Percentiles rank a stretch among this genome's conserved stretches.
Conservation (phyloP, 2,329 filamentous ascomycete genomes). For the Coniochaeta ligniaria region DNA sequence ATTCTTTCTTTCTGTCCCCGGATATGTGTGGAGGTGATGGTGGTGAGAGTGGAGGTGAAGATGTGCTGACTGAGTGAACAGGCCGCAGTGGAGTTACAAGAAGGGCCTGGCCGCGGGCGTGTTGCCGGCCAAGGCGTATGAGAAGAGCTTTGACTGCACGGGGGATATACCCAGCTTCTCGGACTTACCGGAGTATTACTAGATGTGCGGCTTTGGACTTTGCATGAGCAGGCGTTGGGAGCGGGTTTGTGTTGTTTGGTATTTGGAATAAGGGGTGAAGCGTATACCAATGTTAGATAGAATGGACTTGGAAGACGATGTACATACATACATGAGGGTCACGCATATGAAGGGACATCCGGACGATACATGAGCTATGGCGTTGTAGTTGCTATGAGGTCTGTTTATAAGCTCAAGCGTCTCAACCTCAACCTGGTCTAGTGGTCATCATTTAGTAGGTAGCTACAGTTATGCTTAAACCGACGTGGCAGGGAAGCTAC, state of each 20-base stretch:
- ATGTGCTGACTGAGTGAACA: constrained; percentile 3
- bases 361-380: not conserved
- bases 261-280: not conserved
- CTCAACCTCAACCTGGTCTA: not conserved
- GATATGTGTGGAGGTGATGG: not conserved
- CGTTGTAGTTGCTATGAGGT: not conserved
- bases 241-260: not conserved
- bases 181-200: constrained; percentile 45
- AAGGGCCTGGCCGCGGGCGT: constrained; percentile 70
- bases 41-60: not conserved
- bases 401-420: too few species aligned
- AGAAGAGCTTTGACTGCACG: constrained; percentile 63
- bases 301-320: not conserved
- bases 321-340: not conserved
- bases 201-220: not conserved
- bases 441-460: not conserved
- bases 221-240: not conserved
- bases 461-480: not conserved
- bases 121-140: constrained; percentile 68
- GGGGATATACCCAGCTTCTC: constrained; percentile 45
- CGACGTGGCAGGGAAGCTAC: not conserved
- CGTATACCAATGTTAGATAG: not conserved
- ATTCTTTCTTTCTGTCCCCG: not conserved
- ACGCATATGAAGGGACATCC: not conserved
- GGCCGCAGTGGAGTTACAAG: constrained; percentile 85